phyloP scores from a whole-genome alignment of 192 early-diverging fungal genomes.

The Chytriomyces hyalinus region DNA sequence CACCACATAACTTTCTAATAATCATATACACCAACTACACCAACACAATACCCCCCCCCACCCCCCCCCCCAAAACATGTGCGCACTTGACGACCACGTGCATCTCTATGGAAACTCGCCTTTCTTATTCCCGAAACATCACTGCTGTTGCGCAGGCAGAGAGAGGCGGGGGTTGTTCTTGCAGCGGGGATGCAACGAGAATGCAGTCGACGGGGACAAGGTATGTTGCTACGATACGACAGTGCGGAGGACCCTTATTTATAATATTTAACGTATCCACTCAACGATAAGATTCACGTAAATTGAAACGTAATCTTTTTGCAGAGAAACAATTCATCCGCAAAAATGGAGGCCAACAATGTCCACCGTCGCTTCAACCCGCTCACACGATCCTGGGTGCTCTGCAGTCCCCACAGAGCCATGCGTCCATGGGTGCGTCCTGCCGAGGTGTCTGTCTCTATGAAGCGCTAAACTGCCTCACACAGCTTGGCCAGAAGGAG shows the following conservation, averaged over 20 bases:
- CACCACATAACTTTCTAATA: too few species aligned
- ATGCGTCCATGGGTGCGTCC: slow-evolving; percentile 90
- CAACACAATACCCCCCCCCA: too few species aligned
- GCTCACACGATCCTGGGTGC: slow-evolving; percentile 87
- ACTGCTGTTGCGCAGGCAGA: too few species aligned
- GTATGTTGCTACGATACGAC: not conserved
- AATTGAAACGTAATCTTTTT: not conserved
- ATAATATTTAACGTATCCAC: not conserved
- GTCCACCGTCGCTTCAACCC: slow-evolving; percentile 89
- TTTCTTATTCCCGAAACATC: too few species aligned
- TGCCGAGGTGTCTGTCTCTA: not conserved
- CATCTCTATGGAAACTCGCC: too few species aligned
- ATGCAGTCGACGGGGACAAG: not conserved
- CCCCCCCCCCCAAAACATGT: too few species aligned
- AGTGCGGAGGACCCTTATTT: not conserved
- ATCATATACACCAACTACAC: too few species aligned
- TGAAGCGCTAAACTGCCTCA: not conserved
- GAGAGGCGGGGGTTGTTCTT: not conserved
- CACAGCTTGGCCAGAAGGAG: slow-evolving; percentile 61
- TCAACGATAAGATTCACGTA: not conserved
- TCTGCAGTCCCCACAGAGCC: slow-evolving; percentile 96
- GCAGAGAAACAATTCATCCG: not conserved
- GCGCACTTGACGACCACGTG: too few species aligned
- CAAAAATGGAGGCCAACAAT: not conserved
- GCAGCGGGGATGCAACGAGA: not conserved